Percentiles rank a stretch among this genome's conserved stretches.
Evolutionary conservation across 2,329 filamentous ascomycete genomes (phyloP).

Genomic region (Fusarium bulbicola): DNA sequence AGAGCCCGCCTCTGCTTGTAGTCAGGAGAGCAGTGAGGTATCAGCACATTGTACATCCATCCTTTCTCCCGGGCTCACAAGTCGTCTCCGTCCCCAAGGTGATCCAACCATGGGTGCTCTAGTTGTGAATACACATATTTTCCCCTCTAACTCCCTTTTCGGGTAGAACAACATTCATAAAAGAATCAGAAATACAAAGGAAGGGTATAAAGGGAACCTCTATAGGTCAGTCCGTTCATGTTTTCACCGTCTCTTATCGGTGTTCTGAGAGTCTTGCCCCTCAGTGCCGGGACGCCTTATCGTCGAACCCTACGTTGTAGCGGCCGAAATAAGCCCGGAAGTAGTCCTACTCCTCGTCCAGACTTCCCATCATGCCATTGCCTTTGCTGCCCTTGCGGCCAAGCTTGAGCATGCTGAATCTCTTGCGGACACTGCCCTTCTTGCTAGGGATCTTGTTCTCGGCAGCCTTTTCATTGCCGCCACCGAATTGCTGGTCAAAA

Average conservation of each 20-base stretch:
- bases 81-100: conserved; percentile 4
- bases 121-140: conserved; percentile 17
- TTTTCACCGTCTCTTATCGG: conserved; percentile 4
- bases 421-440: conserved; percentile 76
- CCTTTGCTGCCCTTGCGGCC: conserved; percentile 73
- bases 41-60: conserved; percentile 35
- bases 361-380: conserved; percentile 60
- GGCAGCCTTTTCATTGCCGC: conserved; percentile 36
- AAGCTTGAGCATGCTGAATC: conserved; percentile 80
- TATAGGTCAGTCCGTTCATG: conserved; percentile 12
- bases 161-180: not conserved
- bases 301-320: conserved; percentile 38
- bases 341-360: conserved; percentile 63
- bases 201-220: not conserved
- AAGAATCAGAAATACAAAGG: conserved; percentile 21
- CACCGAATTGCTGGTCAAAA: conserved; percentile 42
- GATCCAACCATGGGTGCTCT: conserved; percentile 22
- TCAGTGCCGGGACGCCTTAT: conserved; percentile 12
- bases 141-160: not conserved
- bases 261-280: conserved; percentile 10
- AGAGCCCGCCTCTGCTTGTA: conserved; percentile 6
- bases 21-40: conserved; percentile 32
- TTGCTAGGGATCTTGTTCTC: conserved; percentile 52
- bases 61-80: not conserved
- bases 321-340: conserved; percentile 45